Evolutionary conservation across 208 protist species (phyloP).

Genomic region (Crithidia sp.): DNA sequence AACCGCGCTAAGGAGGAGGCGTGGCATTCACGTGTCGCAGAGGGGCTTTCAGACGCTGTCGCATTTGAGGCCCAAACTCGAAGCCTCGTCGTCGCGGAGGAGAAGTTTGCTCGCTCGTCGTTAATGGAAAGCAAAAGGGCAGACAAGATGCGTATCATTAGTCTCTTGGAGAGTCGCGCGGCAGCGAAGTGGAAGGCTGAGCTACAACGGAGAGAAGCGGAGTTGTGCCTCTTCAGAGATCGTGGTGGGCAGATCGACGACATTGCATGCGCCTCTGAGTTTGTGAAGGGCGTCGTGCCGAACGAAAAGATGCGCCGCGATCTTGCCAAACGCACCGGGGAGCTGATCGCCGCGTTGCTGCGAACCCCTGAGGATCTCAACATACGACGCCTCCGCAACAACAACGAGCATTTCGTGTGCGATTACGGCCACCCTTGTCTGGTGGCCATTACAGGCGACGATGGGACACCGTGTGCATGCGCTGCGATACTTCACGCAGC

Average conservation of each 20-base stretch:
- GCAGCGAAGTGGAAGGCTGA: conserved; percentile 56
- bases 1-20: conserved; percentile 50
- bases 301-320: too few relatives aligned
- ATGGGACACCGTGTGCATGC: conserved; percentile 31
- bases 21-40: conserved; percentile 69
- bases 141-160: conserved; percentile 33
- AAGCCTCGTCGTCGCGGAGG: conserved; percentile 44
- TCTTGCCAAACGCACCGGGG: conserved; percentile 6
- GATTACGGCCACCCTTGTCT: conserved; percentile 78
- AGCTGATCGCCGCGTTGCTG: conserved; percentile 58
- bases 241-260: conserved; percentile 5
- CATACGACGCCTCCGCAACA: conserved; percentile 76
- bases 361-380: conserved; percentile 77
- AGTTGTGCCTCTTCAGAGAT: conserved; percentile 27
- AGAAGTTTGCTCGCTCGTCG: conserved; percentile 29
- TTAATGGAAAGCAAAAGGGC: conserved; percentile 37
- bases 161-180: conserved; percentile 29
- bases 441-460: neutral
- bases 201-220: conserved; percentile 36
- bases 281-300: conserved; percentile 30
- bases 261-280: neutral
- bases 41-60: conserved; percentile 47
- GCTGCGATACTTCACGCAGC: conserved; percentile 18
- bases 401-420: conserved; percentile 65
- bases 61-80: conserved; percentile 50